Base-by-base conservation (phyloP, 371 early-diverging fungal species). In the Apophysomyces ossiformis region DNA sequence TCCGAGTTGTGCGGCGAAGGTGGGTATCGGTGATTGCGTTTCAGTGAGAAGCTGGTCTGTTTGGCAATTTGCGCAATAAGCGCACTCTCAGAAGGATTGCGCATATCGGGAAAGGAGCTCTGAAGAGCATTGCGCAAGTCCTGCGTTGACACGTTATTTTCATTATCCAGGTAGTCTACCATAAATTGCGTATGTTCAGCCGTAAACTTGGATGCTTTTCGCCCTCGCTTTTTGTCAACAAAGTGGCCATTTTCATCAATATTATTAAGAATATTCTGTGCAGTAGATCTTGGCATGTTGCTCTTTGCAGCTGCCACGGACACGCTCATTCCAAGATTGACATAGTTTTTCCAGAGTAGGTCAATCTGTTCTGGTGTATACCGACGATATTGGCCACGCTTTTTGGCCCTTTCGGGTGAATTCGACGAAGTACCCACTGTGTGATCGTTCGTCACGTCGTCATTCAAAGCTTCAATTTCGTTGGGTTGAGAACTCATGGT, bases 251-350 rank as follows among this genome's bases (percentile, higher is more conserved):
- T 50, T 21, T 50, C 54, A 50, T 50, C 54, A 21, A 50, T 50
- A 21, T 50, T 50, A 26, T 50, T 50, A 50, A 50, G 54, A 8
- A 50, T 50, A 11, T 50, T 50, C 35, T 50, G 54, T 50, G 54
- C 54, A 7, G 54, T 50, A 21, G 54, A 50, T 21, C 54, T 50
- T 50, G 54, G 54, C 54, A 50, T 50, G 21, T 21, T 50, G 54
- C 21, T 50, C 54, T 50, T 50, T 9, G 54, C 54, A 21, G 54
- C 54, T 21, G 54, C 54, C 21, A 50, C 54, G 5, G 54, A 50
- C 21, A 50, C 54, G 54, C 54, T 50, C 54, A 50, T 50, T 21
- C 54, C 54, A 50, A 50, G 54, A 26, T 50, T 50, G 21, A 50
- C 54, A 50, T 50, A 50, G 21, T 50, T 50, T 9, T 50, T 50